phyloP scores from a whole-genome alignment of 148 eudicot species.

The Arbutus unedo region DNA sequence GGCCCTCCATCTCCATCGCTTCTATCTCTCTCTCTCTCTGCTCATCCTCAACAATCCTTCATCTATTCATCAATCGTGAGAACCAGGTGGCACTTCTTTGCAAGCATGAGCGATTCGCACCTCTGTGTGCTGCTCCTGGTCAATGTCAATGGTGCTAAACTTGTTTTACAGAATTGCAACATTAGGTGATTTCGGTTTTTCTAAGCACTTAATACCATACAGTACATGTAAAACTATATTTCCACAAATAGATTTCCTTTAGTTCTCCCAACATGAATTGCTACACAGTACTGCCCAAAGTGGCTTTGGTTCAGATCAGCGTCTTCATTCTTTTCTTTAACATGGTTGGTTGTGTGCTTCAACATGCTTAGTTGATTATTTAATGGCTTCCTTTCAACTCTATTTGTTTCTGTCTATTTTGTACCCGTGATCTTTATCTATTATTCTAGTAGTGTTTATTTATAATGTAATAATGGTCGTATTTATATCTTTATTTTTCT shows the following conservation, averaged over 20 bases:
- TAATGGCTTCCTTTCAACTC: not conserved
- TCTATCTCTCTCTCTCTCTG: no score
- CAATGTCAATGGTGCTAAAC: not conserved
- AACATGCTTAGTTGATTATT: not conserved
- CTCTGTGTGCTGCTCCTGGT: no score
- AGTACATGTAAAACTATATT: not conserved
- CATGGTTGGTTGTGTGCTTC: not conserved
- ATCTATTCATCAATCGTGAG: no score
- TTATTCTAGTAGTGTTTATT: no score
- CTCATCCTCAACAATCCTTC: no score
- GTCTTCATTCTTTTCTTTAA: not conserved
- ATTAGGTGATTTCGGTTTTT: not conserved
- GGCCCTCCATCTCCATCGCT: no score
- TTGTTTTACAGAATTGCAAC: not conserved
- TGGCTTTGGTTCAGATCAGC: not conserved
- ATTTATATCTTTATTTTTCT: no score
- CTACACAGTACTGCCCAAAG: not conserved
- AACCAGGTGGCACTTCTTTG: no score
- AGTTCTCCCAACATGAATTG: not conserved
- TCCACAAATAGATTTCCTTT: not conserved
- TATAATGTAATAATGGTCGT: no score
- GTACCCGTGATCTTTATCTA: no score
- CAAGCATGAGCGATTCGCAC: no score
- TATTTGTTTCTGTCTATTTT: not conserved
- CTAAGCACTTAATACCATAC: not conserved